A percentile compares a stretch with the other conserved stretches of the same genome.
Conservation (phyloP, 768 basidiomycete genomes). For the Pleurotus cornucopiae region DNA sequence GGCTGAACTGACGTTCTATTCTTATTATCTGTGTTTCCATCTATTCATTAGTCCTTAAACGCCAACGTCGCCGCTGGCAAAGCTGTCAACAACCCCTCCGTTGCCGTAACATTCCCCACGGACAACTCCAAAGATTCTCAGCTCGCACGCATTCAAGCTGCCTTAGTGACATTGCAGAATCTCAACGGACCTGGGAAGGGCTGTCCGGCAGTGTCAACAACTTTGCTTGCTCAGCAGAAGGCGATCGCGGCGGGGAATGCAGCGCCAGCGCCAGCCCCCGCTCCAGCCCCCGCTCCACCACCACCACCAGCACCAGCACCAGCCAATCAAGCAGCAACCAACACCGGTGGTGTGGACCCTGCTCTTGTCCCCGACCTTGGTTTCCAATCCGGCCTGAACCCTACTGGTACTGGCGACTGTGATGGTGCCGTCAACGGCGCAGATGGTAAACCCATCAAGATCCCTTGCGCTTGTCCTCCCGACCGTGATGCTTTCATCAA, state of each 20-base stretch:
- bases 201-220: slow-evolving; percentile 64
- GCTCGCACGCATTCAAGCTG: slow-evolving; percentile 53
- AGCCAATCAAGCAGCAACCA: slow-evolving; percentile 17
- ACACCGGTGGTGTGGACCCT: slow-evolving; percentile 32
- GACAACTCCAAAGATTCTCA: slow-evolving; percentile 50
- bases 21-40: not conserved
- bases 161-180: slow-evolving; percentile 70
- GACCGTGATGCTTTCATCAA: slow-evolving; percentile 44
- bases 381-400: slow-evolving; percentile 50
- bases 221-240: slow-evolving; percentile 41
- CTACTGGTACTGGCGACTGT: slow-evolving; percentile 52
- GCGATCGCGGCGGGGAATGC: slow-evolving; percentile 30
- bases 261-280: slow-evolving; percentile 19
- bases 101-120: slow-evolving; percentile 59
- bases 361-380: slow-evolving; percentile 61
- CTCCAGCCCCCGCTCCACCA: slow-evolving; percentile 25
- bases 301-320: slow-evolving; percentile 14
- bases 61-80: slow-evolving; percentile 58
- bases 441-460: slow-evolving; percentile 46
- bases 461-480: slow-evolving; percentile 67
- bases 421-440: slow-evolving; percentile 58
- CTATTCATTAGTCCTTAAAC: slow-evolving; percentile 31
- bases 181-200: slow-evolving; percentile 62
- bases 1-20: not conserved
- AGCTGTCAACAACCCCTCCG: slow-evolving; percentile 60